Conservation (phyloP, 2,329 filamentous ascomycete species). For the Ascosphaera pollenicola region DNA sequence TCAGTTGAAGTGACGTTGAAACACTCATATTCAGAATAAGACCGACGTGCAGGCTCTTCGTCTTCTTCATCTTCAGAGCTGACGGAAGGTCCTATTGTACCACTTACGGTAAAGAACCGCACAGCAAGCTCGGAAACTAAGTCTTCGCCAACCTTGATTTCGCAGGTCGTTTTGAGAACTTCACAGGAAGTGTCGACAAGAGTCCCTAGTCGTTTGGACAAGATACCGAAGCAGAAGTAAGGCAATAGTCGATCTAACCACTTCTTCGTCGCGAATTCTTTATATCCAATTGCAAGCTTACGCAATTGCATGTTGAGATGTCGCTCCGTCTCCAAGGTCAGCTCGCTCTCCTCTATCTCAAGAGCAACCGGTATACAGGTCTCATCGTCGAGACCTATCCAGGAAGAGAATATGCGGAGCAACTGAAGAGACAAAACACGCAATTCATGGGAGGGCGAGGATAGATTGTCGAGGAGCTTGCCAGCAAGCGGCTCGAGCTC, state of each 20-base stretch:
- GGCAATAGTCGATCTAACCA: constrained; percentile 55
- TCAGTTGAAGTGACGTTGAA: constrained; percentile 45
- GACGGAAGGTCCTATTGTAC: constrained; percentile 5
- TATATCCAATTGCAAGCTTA: constrained; percentile 46
- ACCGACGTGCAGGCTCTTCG: constrained; percentile 10
- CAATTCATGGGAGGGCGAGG: constrained; percentile 51
- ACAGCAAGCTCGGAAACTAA: constrained; percentile 51
- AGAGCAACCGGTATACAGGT: constrained; percentile 37
- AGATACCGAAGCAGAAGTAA: constrained; percentile 66
- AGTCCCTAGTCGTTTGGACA: constrained; percentile 66
- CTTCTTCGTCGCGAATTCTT: constrained; percentile 32
- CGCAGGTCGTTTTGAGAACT: constrained; percentile 52
- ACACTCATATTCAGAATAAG: constrained; percentile 50
- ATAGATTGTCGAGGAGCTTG: constrained; percentile 50
- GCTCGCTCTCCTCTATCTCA: constrained; percentile 55
- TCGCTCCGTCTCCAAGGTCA: constrained; percentile 55
- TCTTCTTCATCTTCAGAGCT: constrained; percentile 5
- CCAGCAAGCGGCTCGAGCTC: constrained; percentile 40
- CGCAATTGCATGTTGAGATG: constrained; percentile 69
- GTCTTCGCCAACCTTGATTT: constrained; percentile 49
- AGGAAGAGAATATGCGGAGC: constrained; percentile 36
- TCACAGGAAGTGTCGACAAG: constrained; percentile 69
- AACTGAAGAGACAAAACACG: constrained; percentile 53
- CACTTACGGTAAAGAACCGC: constrained; percentile 39
- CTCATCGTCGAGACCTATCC: constrained; percentile 25